A percentile compares a stretch with the other conserved stretches of the same genome.
Conservation (phyloP, 2,329 filamentous ascomycete genomes). For the Colletotrichum sp. region DNA sequence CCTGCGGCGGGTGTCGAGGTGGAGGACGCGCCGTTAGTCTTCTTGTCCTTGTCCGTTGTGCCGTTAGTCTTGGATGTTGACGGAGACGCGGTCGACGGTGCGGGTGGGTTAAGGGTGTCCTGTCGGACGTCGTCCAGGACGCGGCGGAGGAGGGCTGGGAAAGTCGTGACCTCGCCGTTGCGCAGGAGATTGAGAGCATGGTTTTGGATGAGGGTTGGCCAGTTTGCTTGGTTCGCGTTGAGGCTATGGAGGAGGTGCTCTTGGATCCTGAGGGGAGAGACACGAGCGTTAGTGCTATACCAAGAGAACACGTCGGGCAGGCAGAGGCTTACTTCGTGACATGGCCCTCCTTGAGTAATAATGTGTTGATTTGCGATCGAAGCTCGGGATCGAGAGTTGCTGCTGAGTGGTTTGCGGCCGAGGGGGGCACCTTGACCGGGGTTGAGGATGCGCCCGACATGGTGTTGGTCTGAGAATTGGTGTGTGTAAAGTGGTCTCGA, state of each 20-base stretch:
- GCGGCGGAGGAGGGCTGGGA: slow-evolving; percentile 64
- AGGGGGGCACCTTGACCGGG: slow-evolving; percentile 65
- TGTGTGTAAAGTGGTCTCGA: background rate
- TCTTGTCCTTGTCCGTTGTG: slow-evolving; percentile 15
- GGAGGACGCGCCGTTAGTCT: slow-evolving; percentile 11
- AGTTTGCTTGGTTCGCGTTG: slow-evolving; percentile 64
- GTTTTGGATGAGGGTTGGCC: slow-evolving; percentile 64
- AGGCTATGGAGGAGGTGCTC: slow-evolving; percentile 67
- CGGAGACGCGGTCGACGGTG: slow-evolving; percentile 29
- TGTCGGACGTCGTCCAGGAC: slow-evolving; percentile 67
- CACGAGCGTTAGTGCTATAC: background rate
- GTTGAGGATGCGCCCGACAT: slow-evolving; percentile 55
- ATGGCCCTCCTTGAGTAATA: slow-evolving; percentile 64
- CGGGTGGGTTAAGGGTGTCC: slow-evolving; percentile 44
- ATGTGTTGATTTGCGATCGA: slow-evolving; percentile 65
- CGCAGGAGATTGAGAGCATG: slow-evolving; percentile 67
- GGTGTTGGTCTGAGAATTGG: slow-evolving; percentile 8
- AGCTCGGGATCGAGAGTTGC: slow-evolving; percentile 67
- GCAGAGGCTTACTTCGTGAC: slow-evolving; percentile 56
- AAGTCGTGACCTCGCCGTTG: slow-evolving; percentile 62
- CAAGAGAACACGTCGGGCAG: background rate
- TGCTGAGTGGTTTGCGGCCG: slow-evolving; percentile 63
- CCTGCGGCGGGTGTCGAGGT: slow-evolving; percentile 3
- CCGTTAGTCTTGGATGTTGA: slow-evolving; percentile 31
- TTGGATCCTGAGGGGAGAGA: slow-evolving; percentile 57